A percentile compares a stretch with the other conserved stretches of the same genome.
phyloP scores from a whole-genome alignment of 2,329 filamentous ascomycete genomes.

The Claviceps maximensis region DNA sequence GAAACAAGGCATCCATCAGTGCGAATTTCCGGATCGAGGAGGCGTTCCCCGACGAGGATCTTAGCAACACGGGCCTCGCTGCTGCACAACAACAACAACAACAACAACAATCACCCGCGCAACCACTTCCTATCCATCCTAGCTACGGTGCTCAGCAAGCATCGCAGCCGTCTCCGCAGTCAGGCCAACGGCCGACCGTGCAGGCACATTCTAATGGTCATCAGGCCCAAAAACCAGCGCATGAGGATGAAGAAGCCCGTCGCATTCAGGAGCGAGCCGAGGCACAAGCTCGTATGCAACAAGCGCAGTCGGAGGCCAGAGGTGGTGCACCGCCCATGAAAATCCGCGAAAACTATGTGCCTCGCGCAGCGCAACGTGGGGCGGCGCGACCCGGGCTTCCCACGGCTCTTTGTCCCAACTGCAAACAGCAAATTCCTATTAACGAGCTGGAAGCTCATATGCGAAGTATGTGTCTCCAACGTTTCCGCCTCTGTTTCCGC shows the following conservation, averaged over 20 bases:
- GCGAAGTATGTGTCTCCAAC: constrained; percentile 48
- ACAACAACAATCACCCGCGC: constrained; percentile 21
- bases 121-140: constrained; percentile 32
- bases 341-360: constrained; percentile 87
- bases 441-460: constrained; percentile 86
- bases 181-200: constrained; percentile 25
- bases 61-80: constrained; percentile 33
- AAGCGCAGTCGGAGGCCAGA: constrained; percentile 66
- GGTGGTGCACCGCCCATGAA: constrained; percentile 61
- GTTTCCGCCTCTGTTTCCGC: too few species aligned
- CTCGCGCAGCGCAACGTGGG: constrained; percentile 61
- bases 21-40: constrained; percentile 83
- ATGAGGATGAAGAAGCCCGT: constrained; percentile 49
- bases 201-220: constrained; percentile 16
- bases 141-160: constrained; percentile 26
- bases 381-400: constrained; percentile 51
- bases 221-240: constrained; percentile 23
- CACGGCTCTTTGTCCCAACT: constrained; percentile 80
- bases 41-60: constrained; percentile 69
- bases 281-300: constrained; percentile 51
- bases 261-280: constrained; percentile 51
- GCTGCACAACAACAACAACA: too few species aligned
- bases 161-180: constrained; percentile 17
- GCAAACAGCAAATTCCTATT: constrained; percentile 76
- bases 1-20: constrained; percentile 77